A percentile compares a stretch with the other conserved stretches of the same genome.
Evolutionary conservation across 2,329 filamentous ascomycete genomes (phyloP).

Genomic region (Paecilomyces variotii): DNA sequence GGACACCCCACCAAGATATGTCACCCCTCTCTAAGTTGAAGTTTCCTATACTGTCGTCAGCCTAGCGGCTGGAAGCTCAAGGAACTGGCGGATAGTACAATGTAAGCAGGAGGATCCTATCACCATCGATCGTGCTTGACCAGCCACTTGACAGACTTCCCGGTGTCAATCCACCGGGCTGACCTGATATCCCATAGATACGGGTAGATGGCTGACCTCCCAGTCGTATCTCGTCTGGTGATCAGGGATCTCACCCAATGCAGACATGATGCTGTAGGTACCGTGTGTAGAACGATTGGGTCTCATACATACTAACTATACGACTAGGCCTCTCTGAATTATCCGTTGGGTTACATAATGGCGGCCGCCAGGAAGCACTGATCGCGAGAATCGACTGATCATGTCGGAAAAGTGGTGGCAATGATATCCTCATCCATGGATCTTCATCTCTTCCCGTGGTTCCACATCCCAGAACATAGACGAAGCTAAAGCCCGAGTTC

Average conservation of each 20-base stretch:
- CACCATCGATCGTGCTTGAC: neutral
- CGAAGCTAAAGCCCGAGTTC: neutral
- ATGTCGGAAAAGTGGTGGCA: neutral
- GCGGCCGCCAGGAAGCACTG: neutral
- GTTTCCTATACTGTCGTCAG: neutral
- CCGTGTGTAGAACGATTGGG: neutral
- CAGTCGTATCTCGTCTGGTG: neutral
- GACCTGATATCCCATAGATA: neutral
- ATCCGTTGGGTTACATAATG: neutral
- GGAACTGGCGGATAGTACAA: neutral
- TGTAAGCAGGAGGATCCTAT: neutral
- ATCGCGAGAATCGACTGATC: neutral
- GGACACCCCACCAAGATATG: neutral
- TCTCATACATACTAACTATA: neutral
- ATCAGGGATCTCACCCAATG: neutral
- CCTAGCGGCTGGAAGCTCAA: neutral
- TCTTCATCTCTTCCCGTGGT: slow-evolving; percentile 3
- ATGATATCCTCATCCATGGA: neutral
- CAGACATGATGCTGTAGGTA: neutral
- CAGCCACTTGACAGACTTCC: neutral
- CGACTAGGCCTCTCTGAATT: neutral
- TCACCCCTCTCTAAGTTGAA: neutral
- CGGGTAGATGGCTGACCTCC: neutral
- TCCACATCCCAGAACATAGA: neutral
- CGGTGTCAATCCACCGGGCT: neutral